Evolutionary conservation across 2,329 filamentous ascomycete genomes (phyloP), one percentile per base, ranked within the genome.

Genomic region (Aspergillus novofumigatus): DNA sequence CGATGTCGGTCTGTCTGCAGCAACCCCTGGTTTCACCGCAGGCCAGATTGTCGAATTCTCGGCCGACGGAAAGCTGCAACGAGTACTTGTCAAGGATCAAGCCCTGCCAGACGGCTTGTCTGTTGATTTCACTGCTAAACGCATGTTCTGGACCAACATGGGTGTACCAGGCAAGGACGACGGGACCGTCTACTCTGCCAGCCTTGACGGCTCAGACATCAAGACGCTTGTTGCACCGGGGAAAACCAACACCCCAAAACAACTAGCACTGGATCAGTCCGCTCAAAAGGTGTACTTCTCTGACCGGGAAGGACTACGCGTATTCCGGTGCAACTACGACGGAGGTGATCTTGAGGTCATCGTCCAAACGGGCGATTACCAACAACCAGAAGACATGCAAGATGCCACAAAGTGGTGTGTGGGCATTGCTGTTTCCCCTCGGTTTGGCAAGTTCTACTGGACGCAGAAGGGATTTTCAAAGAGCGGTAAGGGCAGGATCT

Each of bases 401-500:
- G 76, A 80, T 54, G 35, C 59, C 44, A 65, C 57, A 25, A 66
- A 73, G 3, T 84, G 82, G 82, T 84, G 81, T 54, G 83, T 86
- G 8, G 84, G 84, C 1, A 75, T 87, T 42, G 68, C 79, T 0
- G 72, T 86, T 0, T 77, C 78, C 3, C 69, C 70, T 0, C 57
- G 67, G 0, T 68, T 70, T 1, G 75, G 76, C 14, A 75, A 78
- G 45, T 73, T 86, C 49, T 86, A 81, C 73, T 87, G 84, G 84
- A 83, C 80, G 0, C 83, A 86, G 52, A 86, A 86, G 62, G 84
- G 84, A 0, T 70, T 75, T 0, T 76, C 78, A 3, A 86, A 86
- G 66, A 76, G 73, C 0, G 70, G 68, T 1, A 65, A 76, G 44
- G 84, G 84, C 0, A 75, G 79, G 3, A 84, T 87, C 47, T 82